Evolutionary conservation across 148 eudicot genomes (phyloP), one percentile per base, ranked within the genome.

Genomic region (Silene conica): DNA sequence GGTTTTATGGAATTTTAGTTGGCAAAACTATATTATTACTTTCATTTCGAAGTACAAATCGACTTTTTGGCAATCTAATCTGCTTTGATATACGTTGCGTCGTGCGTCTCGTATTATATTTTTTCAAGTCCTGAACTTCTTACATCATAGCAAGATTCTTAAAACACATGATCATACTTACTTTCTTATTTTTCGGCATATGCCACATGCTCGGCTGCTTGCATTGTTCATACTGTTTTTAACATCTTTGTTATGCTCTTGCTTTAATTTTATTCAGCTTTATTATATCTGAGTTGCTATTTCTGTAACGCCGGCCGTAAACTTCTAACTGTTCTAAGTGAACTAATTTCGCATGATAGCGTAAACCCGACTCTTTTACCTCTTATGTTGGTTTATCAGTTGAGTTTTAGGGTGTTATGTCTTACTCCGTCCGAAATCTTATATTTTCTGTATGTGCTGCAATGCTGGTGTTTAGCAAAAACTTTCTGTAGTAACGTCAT

Each of bases 31-130:
- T 28, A 77, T 63, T 79, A 80, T 46, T 66, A 68, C 67, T 73
- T 67, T 68, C 72, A 8, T 23, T 84, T 78, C 68, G 14, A 93
- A 93, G 96, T 90, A 89, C 96, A 83, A 41, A 57, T 80, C 63
- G 82, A 74, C 89, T 86, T 90, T 82, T 78, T 54, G 73, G 71
- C 76, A 68, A 80, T 74, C 69, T 71, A 63, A 48, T 73, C 63
- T 28, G 31, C 16, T 67, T 76, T 71, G 72, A 59, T 65, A 59
- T 65, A 43, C 34, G 46, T 64, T 71, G 43, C 76, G 72, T 74
- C 75, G 62, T 74, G 80, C 76, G 79, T 61, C 38, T 62, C 38
- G n/a, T 75, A 59, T 74, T 72, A 22, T 22, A 73, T 61, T 61
- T 64, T 62, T n/a, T n/a, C n/a, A n/a, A 69, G 11, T 68, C 5